These are phyloP conservation scores for Tarenaya hassleriana DNA, from an alignment of 345 rosid genomes.

Conservation along the genomic window DNA sequence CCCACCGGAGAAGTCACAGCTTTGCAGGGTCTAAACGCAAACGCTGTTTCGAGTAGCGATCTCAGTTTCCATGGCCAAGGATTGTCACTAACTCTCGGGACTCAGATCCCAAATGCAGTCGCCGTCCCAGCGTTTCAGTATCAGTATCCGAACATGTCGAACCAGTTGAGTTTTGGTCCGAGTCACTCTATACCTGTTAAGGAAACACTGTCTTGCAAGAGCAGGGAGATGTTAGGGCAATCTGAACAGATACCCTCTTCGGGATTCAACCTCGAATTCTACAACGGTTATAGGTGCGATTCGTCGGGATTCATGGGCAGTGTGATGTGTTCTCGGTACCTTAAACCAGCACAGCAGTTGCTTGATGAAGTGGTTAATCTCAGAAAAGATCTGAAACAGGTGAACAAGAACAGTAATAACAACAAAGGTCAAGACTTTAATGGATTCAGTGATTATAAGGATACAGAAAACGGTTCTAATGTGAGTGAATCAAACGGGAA, in stretches of 20 bases:
- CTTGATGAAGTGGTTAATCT: slow-evolving; percentile 83
- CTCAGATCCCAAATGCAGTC: slow-evolving; percentile 31
- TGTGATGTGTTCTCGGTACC: slow-evolving; percentile 48
- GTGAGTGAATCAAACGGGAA: slow-evolving; percentile 19
- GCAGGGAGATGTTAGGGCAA: slow-evolving; percentile 31
- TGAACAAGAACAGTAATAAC: slow-evolving; percentile 37
- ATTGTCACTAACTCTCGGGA: slow-evolving; percentile 57
- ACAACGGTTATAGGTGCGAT: slow-evolving; percentile 23
- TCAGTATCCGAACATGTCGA: slow-evolving; percentile 33
- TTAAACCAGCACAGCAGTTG: slow-evolving; percentile 72
- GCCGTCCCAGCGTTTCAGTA: slow-evolving; percentile 39
- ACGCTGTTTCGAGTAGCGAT: slow-evolving; percentile 18
- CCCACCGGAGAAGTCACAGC: slow-evolving; percentile 33
- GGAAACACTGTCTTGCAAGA: slow-evolving; percentile 21
- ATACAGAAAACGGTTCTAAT: slow-evolving; percentile 29
- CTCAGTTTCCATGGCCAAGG: slow-evolving; percentile 46
- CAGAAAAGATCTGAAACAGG: slow-evolving; percentile 58
- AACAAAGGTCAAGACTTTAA: slow-evolving; percentile 38
- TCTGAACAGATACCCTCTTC: slow-evolving; percentile 29
- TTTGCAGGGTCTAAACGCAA: slow-evolving; percentile 25
- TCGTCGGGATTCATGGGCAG: slow-evolving; percentile 29
- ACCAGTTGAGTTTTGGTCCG: slow-evolving; percentile 30
- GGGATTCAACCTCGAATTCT: slow-evolving; percentile 20
- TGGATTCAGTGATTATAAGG: slow-evolving; percentile 37
- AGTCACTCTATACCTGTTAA: slow-evolving; percentile 29